Percentiles rank a stretch among this genome's conserved stretches.
phyloP scores from a whole-genome alignment of 164 flowering plant genomes.

The Echeveria elegans region DNA sequence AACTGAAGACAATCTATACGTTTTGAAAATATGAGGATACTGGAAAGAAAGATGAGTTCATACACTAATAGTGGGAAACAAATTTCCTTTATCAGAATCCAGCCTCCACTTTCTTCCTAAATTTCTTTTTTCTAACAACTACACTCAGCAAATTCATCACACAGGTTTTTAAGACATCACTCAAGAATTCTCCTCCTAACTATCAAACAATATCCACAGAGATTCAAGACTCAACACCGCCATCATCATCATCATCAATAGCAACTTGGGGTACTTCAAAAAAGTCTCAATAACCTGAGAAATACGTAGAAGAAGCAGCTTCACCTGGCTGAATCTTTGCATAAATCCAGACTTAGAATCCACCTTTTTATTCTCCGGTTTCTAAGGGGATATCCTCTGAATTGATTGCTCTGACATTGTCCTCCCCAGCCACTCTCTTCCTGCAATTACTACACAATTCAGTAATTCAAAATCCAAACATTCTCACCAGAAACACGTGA shows the following conservation, averaged over 20 bases:
- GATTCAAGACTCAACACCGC: too few species aligned
- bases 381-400: background rate
- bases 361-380: background rate
- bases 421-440: background rate
- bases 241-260: too few species aligned
- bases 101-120: background rate
- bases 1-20: background rate
- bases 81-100: background rate
- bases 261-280: too few species aligned
- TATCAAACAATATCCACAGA: too few species aligned
- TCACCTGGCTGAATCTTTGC: background rate
- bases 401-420: background rate
- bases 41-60: background rate
- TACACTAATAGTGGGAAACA: background rate
- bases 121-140: background rate
- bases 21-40: background rate
- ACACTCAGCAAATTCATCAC: too few species aligned
- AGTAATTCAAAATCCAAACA: background rate
- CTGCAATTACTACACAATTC: constrained; percentile 3
- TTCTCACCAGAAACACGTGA: constrained; percentile 2
- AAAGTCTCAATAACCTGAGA: too few species aligned
- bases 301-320: background rate
- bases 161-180: too few species aligned
- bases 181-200: too few species aligned
- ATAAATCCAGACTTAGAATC: background rate